Evolutionary conservation across 2,329 filamentous ascomycete species (phyloP).

Genomic region (Canariomyces notabilis): DNA sequence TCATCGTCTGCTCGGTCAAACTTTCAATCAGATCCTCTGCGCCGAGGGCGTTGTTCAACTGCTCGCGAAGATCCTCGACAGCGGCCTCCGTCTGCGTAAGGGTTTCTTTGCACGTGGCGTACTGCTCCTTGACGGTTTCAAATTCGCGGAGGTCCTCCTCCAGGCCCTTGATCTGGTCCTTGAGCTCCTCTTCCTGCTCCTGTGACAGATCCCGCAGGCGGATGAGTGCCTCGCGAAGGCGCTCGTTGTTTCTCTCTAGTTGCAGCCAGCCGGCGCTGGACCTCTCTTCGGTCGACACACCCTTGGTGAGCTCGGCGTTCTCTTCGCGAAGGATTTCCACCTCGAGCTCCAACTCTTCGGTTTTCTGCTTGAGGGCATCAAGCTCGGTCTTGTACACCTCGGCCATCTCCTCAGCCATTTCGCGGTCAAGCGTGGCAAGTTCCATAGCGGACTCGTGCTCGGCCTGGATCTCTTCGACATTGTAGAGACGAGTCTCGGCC

Average conservation of each 20-base stretch:
- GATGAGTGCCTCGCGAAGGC: conserved; percentile 78
- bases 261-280: conserved; percentile 84
- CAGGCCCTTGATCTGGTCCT: conserved; percentile 67
- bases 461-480: conserved; percentile 68
- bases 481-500: conserved; percentile 61
- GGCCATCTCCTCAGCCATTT: conserved; percentile 92
- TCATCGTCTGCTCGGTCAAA: conserved; percentile 80
- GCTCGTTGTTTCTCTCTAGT: conserved; percentile 85
- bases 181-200: conserved; percentile 75
- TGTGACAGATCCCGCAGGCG: conserved; percentile 81
- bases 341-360: conserved; percentile 83
- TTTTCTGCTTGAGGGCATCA: conserved; percentile 66
- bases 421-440: conserved; percentile 80
- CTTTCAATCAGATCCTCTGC: conserved; percentile 94
- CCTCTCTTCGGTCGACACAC: conserved; percentile 83
- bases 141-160: conserved; percentile 69
- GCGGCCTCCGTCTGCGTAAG: conserved; percentile 66
- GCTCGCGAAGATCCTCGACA: conserved; percentile 81
- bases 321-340: conserved; percentile 83
- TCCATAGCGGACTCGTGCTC: conserved; percentile 84
- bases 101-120: conserved; percentile 65
- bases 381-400: conserved; percentile 78
- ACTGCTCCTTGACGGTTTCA: conserved; percentile 61
- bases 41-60: conserved; percentile 81
- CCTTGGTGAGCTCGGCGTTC: conserved; percentile 75